Conservation (phyloP, 2,329 filamentous ascomycete genomes). For the Claviceps cyperi region DNA sequence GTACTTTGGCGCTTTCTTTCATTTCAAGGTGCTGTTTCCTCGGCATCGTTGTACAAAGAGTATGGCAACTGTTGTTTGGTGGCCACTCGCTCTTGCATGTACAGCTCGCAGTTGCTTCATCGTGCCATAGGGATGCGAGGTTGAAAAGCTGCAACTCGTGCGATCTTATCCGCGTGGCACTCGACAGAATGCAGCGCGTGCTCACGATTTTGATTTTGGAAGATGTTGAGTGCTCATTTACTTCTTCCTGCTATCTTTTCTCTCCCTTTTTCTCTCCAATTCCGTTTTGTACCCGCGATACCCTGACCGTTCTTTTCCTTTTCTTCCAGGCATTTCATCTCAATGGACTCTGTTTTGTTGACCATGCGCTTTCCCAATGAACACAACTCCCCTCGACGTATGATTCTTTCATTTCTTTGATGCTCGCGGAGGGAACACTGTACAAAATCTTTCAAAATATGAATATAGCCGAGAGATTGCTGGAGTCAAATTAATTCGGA, state of each 20-base stretch:
- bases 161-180: background rate
- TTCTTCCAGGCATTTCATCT: background rate
- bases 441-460: background rate
- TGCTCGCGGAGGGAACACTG: background rate
- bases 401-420: constrained; percentile 2
- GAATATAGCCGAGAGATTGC: background rate
- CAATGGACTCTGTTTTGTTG: background rate
- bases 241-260: background rate
- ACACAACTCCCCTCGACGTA: background rate
- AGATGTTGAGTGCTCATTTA: too few species aligned
- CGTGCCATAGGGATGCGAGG: too few species aligned
- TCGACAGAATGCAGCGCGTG: background rate
- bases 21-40: background rate
- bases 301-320: background rate
- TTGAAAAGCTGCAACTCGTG: background rate
- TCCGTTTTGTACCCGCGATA: background rate
- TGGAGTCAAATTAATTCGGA: too few species aligned
- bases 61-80: background rate
- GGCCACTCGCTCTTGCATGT: too few species aligned
- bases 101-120: too few species aligned
- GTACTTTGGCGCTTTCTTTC: background rate
- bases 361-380: background rate
- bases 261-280: background rate
- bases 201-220: background rate
- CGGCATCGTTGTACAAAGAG: background rate